Evolutionary conservation across 768 basidiomycete genomes (phyloP), one percentile per base, ranked within the genome.

Genomic region (Leccinellum rugosiceps): DNA sequence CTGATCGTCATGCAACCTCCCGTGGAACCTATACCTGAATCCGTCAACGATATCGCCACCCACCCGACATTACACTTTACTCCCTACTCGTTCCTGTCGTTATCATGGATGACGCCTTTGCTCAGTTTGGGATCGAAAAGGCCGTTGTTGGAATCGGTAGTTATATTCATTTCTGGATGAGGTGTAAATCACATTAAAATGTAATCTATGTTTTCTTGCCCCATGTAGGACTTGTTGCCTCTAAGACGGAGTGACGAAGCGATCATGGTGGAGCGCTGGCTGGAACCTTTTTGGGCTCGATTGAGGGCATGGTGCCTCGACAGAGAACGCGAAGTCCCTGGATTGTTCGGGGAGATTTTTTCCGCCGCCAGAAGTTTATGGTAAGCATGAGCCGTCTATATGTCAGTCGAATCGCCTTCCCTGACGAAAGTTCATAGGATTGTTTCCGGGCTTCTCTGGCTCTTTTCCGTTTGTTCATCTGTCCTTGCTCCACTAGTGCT

Each of bases 81-180:
- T 1, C 44, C 58, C 1, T 62, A 60, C 15, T 54, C 56, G 5
- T 68, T 68, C 50, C n/a, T 68, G 26, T 64, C 58, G 45, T n/a
- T 68, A 25, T 58, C 67, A 8, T 68, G 67, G 67, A 62, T 68
- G 59, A 66, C 67, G 15, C 67, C 67, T 8, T 55, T 68, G 52
- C 60, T 68, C 51, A 50, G 38, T n/a, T 54, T 68, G 58, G 67
- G 67, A 51, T 53, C 65, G 30, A 68, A 66, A 59, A 60, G 67
- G 31, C 67, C 67, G n/a, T 58, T 68, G 58, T 55, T 68, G 62
- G 65, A 68, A 68, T 64, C 67, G 67, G 67, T 68, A 64, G 65
- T 64, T 68, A 66, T 68, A 58, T 68, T 62, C 30, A 19, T 41
- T 58, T 66, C 60, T 60, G 62, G 67, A 14, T 68, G 30, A 66